These are phyloP conservation scores for Astragalus glycyphyllos DNA, from an alignment of 306 rosid genomes.

Conservation along the genomic window DNA sequence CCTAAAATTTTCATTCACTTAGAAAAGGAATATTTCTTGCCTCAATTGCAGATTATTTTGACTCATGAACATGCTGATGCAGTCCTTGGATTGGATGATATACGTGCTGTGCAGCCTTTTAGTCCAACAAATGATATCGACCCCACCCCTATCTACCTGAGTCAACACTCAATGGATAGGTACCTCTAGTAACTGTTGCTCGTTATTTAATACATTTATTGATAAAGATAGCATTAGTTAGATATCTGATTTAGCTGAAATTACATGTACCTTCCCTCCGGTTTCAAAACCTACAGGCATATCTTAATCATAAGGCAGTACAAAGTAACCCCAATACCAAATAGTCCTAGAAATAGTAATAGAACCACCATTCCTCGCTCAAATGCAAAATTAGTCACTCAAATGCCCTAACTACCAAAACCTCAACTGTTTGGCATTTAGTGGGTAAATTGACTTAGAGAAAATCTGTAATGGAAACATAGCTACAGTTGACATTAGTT, in stretches of 20 bases:
- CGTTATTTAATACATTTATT: slow-evolving; percentile 6
- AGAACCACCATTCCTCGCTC: slow-evolving; percentile 20
- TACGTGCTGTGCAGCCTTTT: slow-evolving; percentile 86
- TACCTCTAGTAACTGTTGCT: slow-evolving; percentile 41
- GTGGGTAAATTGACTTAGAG: slow-evolving; percentile 14
- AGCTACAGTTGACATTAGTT: neutral
- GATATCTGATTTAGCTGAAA: slow-evolving; percentile 16
- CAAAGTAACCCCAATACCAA: slow-evolving; percentile 3
- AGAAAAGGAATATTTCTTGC: slow-evolving; percentile 29
- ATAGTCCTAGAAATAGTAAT: slow-evolving; percentile 11
- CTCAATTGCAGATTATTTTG: slow-evolving; percentile 80
- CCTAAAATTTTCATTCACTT: slow-evolving; percentile 24
- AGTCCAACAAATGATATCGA: slow-evolving; percentile 86
- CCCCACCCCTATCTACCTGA: slow-evolving; percentile 82
- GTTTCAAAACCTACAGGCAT: neutral
- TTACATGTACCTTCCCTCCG: slow-evolving; percentile 12
- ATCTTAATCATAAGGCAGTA: slow-evolving; percentile 1
- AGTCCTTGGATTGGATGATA: slow-evolving; percentile 97
- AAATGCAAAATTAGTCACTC: slow-evolving; percentile 24
- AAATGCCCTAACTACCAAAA: slow-evolving; percentile 1
- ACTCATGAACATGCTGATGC: slow-evolving; percentile 99
- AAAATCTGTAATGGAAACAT: neutral
- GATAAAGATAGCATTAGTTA: neutral
- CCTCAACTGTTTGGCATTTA: slow-evolving; percentile 6
- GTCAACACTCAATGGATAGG: slow-evolving; percentile 91